A percentile compares a stretch with the other conserved stretches of the same genome.
Conservation (phyloP, 805 yeast species). For the Myxozyma mucilagina region DNA sequence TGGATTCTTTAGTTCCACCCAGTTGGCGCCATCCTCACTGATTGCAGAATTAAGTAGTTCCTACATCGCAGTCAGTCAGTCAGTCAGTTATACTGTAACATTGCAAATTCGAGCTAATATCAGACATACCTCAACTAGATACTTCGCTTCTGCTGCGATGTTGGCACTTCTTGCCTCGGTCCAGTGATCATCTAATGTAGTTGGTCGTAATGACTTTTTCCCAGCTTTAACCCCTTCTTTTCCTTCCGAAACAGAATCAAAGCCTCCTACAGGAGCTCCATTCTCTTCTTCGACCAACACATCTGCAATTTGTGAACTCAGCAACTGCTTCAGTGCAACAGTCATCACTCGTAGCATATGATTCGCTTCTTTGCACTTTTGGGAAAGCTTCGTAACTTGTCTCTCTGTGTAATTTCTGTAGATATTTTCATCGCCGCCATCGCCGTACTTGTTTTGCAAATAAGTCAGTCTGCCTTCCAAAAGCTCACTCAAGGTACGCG, state of each 20-base stretch:
- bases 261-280: conserved; percentile 28
- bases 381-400: background rate
- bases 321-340: conserved; percentile 4
- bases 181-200: conserved; percentile 13
- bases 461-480: conserved; percentile 1
- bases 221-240: background rate
- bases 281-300: conserved; percentile 19
- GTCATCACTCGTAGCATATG: conserved; percentile 5
- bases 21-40: background rate
- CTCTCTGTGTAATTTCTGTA: background rate
- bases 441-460: background rate
- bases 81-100: background rate
- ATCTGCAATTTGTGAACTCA: conserved; percentile 11
- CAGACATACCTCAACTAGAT: conserved; percentile 10
- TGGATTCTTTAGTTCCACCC: conserved; percentile 12
- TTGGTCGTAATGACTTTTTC: background rate
- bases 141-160: conserved; percentile 11
- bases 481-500: background rate
- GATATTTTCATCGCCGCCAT: background rate
- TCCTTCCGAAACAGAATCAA: background rate
- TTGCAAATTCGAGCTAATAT: background rate
- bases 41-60: conserved; percentile 20
- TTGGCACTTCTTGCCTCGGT: conserved; percentile 6
- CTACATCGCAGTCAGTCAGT: background rate
- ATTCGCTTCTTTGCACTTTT: background rate